A percentile compares a stretch with the other conserved stretches of the same genome.
These are phyloP conservation scores for Cladophialophora carrionii DNA, from an alignment of 2,329 filamentous ascomycete species.

Conservation along the genomic window DNA sequence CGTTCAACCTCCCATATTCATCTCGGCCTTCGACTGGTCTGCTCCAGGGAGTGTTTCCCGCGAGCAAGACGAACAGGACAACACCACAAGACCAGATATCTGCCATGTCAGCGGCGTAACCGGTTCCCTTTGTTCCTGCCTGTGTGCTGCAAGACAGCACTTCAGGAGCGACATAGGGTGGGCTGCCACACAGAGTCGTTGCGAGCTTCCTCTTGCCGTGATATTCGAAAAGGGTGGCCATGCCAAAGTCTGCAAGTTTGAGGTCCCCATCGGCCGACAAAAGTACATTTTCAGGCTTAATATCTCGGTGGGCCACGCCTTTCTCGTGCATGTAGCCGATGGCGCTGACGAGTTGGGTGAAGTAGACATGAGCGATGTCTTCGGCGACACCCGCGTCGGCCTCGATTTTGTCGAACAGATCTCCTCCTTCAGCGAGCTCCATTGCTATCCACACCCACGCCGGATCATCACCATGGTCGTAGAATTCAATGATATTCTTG, in stretches of 20 bases:
- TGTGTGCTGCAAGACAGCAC: constrained; percentile 65
- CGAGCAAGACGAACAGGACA: constrained; percentile 92
- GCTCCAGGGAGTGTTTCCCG: constrained; percentile 98
- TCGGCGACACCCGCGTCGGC: constrained; percentile 92
- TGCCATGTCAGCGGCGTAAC: constrained; percentile 70
- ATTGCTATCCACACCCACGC: constrained; percentile 97
- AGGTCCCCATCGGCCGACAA: constrained; percentile 81
- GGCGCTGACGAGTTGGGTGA: constrained; percentile 84
- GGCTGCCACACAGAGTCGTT: constrained; percentile 89
- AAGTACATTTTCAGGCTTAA: constrained; percentile 94
- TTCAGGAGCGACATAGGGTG: constrained; percentile 96
- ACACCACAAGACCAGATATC: constrained; percentile 98
- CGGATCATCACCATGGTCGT: constrained; percentile 80
- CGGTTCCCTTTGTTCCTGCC: constrained; percentile 50
- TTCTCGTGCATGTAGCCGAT: constrained; percentile 96
- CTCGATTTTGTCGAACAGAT: constrained; percentile 99
- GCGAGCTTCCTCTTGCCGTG: constrained; percentile 81
- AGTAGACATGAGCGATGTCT: constrained; percentile 96
- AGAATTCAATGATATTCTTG: constrained; percentile 91
- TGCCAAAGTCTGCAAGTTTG: constrained; percentile 95
- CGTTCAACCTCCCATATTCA: constrained; percentile 65
- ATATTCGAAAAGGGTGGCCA: constrained; percentile 91
- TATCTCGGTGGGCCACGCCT: constrained; percentile 87
- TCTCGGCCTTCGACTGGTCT: constrained; percentile 70
- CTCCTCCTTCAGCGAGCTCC: constrained; percentile 93